Evolutionary conservation across 2,329 filamentous ascomycete genomes (phyloP), one percentile per base, ranked within the genome.

Genomic region (Neonectria neomacrospora): DNA sequence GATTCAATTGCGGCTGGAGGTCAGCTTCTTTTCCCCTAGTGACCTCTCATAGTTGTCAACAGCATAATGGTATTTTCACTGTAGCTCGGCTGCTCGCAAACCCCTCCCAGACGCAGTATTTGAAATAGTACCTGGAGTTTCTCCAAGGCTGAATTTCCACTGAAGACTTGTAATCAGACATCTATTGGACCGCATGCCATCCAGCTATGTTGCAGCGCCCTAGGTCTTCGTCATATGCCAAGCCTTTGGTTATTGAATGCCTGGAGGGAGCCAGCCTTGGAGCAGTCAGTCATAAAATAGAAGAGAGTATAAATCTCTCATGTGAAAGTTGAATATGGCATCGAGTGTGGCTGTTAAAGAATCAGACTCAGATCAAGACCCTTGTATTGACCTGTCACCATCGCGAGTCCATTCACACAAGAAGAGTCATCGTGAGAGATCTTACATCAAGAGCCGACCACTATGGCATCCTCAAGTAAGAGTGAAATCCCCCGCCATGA

Each of bases 11-110:
- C n/a, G 7, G 47, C 28, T 48, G 14, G 32, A 32, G 3, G n/a
- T 22, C 47, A 50, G 47, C 47, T 16, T 30, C 28, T 48, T 8
- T 50, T 20, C n/a, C 18, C 28, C 26, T 14, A 6, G 28, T 5
- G 18, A 8, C 47, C 28, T 32, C n/a, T 32, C 23, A 12, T 8
- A 50, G 28, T 20, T 32, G 26, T 14, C 9, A 20, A 50, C 14
- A 18, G 26, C 11, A 22, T 9, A 1, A 22, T 20, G 5, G 2
- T 18, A 16, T 26, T 5, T 30, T 3, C 5, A 16, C 5, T 20
- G 28, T 32, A 34, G n/a, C 47, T 50, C 28, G 47, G 47, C 32
- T 18, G 26, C 23, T 48, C 45, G 45, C 45, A 30, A 30, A 28
- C 14, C 28, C 28, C 28, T 20, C 8, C n/a, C n/a, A 20, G 10